Conservation (phyloP, 306 rosid species). For the Gastrolobium bilobum region DNA sequence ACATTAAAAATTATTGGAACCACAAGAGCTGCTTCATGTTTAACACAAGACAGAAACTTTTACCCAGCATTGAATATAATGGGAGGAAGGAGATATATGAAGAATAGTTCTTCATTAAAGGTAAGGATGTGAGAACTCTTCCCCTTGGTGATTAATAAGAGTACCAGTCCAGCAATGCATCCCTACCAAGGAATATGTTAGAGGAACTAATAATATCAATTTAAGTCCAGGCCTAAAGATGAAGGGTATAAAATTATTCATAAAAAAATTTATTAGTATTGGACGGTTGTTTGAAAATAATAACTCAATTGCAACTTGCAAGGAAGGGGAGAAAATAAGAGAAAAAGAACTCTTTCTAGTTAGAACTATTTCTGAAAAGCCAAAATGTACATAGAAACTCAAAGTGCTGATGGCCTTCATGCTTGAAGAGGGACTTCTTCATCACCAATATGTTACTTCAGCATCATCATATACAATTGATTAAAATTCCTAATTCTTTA, state of each 20-base stretch:
- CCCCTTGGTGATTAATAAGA: constrained; percentile 73
- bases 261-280: neutral
- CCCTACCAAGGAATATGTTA: constrained; percentile 62
- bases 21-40: constrained; percentile 25
- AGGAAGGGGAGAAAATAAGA: neutral
- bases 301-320: neutral
- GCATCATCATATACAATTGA: neutral
- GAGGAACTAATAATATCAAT: constrained; percentile 28
- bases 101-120: constrained; percentile 85
- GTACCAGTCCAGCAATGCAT: constrained; percentile 63
- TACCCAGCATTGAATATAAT: constrained; percentile 98
- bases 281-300: neutral
- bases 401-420: neutral
- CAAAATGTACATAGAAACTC: constrained; percentile 10
- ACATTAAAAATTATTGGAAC: neutral
- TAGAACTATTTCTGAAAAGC: constrained; percentile 25
- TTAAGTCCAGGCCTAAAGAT: neutral
- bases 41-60: constrained; percentile 31
- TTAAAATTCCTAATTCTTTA: neutral
- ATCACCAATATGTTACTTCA: neutral
- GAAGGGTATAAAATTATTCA: neutral
- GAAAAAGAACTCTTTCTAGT: neutral
- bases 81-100: constrained; percentile 96
- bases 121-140: constrained; percentile 81
- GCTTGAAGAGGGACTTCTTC: neutral